Evolutionary conservation across 352 stramenopile genomes (phyloP), one percentile per base, ranked within the genome.

Genomic region (Pythium rhizo-oryzae): DNA sequence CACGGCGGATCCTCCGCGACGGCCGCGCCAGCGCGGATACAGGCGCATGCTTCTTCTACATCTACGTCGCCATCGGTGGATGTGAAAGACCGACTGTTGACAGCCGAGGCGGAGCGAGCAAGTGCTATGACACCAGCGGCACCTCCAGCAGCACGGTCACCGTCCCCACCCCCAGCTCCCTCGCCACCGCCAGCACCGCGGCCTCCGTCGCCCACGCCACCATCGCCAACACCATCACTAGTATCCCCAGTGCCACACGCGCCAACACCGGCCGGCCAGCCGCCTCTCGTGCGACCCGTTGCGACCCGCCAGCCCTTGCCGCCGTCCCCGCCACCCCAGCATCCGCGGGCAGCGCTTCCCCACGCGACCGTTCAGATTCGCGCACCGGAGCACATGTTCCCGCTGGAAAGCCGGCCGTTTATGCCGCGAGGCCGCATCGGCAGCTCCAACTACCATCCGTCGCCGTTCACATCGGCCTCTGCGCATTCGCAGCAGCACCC

Each of bases 81-180:
- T 28, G 63, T 70, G 18, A 70, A 70, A 35, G 63, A 70, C 54
- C 43, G 55, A 57, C 63, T 35, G 5, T 55, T 70, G 16, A 64
- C 54, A 6, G 56, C 35, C 8, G 63, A 70, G 5, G 63, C 54
- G 18, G 54, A 46, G 3, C 13, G 63, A 54, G 63, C 41, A 13
- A 57, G 30, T 44, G 16, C 43, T 13, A 1, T 33, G 30, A 25
- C 35, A 43, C 18, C 49, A n/a, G 37, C 49, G 49, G 15, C 37
- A n/a, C 37, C n/a, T 11, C 53, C 43, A 21, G 44, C 41, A 57
- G 28, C 28, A 51, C 60, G 13, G n/a, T 18, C n/a, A 11, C 43
- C n/a, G n/a, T 28, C 39, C 21, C 43, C 63, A 24, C n/a, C 62
- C 1, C 21, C 52, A 59, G 44, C 43, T 47, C 51, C 24, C 3